These are phyloP conservation scores for Peronosclerospora sorghi DNA, from an alignment of 352 stramenopile species.

Conservation along the genomic window DNA sequence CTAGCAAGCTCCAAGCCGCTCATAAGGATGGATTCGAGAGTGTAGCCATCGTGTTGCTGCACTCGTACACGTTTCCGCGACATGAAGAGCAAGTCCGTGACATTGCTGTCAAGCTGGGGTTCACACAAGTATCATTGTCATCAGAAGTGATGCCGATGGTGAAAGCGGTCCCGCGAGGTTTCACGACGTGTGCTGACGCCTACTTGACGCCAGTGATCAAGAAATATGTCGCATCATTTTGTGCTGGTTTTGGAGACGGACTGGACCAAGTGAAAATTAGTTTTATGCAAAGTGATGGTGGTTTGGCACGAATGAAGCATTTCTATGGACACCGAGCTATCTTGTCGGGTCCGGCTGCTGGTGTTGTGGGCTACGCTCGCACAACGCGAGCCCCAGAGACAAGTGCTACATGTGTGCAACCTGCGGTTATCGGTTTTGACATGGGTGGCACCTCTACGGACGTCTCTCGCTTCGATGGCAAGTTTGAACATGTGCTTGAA, in stretches of 20 bases:
- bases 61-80: constrained; percentile 92
- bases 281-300: constrained; percentile 99
- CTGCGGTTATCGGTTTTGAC: constrained; percentile 95
- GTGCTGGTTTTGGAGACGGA: constrained; percentile 89
- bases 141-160: constrained; percentile 97
- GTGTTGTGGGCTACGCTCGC: constrained; percentile 95
- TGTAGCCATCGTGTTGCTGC: constrained; percentile 92
- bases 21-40: constrained; percentile 84
- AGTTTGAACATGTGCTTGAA: constrained; percentile 97
- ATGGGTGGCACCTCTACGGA: constrained; percentile 99
- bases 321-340: constrained; percentile 91
- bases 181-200: constrained; percentile 94
- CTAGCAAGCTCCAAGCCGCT: constrained; percentile 71
- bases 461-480: constrained; percentile 94
- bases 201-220: constrained; percentile 98
- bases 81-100: constrained; percentile 88
- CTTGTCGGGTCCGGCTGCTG: constrained; percentile 89
- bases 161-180: constrained; percentile 93
- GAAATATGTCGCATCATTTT: constrained; percentile 94
- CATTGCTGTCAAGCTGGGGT: constrained; percentile 88
- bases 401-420: constrained; percentile 2
- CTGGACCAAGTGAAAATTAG: constrained; percentile 88
- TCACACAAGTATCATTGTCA: constrained; percentile 87
- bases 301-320: constrained; percentile 90
- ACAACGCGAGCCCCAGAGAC: constrained; percentile 66